Evolutionary conservation across 108 stramenopile genomes (phyloP).

Genomic region (Stephanodiscus triporus): DNA sequence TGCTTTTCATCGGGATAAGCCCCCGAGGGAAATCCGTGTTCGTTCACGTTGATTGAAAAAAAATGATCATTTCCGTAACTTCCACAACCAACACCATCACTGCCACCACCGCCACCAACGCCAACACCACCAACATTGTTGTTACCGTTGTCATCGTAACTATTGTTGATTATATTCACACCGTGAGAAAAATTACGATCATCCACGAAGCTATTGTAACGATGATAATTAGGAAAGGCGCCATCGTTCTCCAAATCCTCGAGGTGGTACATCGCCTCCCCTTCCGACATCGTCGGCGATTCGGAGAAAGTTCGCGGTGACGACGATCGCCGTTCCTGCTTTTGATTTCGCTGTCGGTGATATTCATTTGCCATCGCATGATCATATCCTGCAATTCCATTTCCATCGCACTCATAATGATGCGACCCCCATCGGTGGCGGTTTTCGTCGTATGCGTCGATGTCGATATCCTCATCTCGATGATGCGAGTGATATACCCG

Average conservation of each 20-base stretch:
- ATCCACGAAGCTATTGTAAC: neutral
- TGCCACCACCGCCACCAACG: neutral
- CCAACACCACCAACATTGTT: neutral
- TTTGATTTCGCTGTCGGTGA: neutral
- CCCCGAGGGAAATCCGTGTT: neutral
- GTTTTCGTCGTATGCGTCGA: too few species aligned
- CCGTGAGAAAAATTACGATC: neutral
- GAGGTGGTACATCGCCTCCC: neutral
- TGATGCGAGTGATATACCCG: too few species aligned
- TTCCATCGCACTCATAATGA: too few species aligned
- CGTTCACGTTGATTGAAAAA: neutral
- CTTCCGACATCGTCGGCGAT: neutral
- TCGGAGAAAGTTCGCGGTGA: neutral
- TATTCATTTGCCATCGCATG: neutral
- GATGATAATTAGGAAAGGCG: constrained; percentile 8
- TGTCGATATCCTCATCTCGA: too few species aligned
- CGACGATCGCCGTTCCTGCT: neutral
- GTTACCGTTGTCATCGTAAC: neutral
- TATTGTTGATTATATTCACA: neutral
- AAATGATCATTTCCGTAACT: neutral
- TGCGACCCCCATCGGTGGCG: too few species aligned
- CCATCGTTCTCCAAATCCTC: constrained; percentile 11
- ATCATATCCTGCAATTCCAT: too few species aligned
- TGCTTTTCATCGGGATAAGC: neutral
- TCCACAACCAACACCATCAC: neutral